Conservation (phyloP, 371 early-diverging fungal genomes). For the Smittium culicis region DNA sequence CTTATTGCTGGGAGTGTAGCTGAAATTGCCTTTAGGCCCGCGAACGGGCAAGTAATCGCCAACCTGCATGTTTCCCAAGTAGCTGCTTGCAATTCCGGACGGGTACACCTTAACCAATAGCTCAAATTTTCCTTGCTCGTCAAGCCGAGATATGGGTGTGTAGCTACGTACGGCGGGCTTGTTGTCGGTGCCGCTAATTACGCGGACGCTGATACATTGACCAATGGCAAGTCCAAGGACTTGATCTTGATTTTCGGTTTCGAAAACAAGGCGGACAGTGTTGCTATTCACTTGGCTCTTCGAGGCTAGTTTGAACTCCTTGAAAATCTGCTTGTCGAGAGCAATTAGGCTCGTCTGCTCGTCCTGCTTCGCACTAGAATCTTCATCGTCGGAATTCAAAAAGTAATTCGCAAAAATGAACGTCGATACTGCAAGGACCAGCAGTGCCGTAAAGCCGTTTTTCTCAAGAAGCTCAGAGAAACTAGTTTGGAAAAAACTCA, state of each 20-base stretch:
- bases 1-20: slow-evolving; percentile 70
- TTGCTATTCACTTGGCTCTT: not conserved
- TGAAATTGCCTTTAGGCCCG: slow-evolving; percentile 87
- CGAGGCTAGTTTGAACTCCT: not conserved
- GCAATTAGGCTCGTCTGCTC: not conserved
- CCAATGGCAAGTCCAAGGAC: not conserved
- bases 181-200: not conserved
- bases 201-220: not conserved
- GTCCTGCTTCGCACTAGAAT: not conserved
- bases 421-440: not conserved
- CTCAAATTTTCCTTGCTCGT: slow-evolving; percentile 75
- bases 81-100: slow-evolving; percentile 68
- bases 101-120: slow-evolving; percentile 89
- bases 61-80: slow-evolving; percentile 52
- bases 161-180: slow-evolving; percentile 80
- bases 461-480: not conserved
- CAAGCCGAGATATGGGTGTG: slow-evolving; percentile 78
- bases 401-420: not conserved
- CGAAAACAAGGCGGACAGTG: not conserved
- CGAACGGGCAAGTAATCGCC: slow-evolving; percentile 69
- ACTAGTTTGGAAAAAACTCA: too few relatives aligned
- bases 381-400: not conserved
- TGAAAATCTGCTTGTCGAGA: not conserved
- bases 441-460: not conserved
- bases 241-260: not conserved